phyloP scores from a whole-genome alignment of 768 basidiomycete genomes.

The Pleurotus giganteus region DNA sequence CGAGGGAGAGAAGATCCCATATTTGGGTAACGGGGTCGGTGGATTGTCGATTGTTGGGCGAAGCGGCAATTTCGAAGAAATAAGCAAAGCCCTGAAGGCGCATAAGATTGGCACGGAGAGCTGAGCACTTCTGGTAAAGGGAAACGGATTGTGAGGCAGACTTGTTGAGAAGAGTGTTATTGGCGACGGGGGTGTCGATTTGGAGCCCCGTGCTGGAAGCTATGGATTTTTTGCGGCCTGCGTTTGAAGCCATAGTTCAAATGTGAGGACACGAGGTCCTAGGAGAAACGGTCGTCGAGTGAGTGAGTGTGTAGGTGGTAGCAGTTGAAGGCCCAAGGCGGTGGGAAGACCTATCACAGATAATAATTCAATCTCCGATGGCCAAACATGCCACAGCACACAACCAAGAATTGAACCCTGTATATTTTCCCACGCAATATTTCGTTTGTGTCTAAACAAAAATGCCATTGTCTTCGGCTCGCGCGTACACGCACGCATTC shows the following conservation, averaged over 20 bases:
- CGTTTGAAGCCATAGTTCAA: slow-evolving; percentile 46
- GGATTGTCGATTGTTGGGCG: slow-evolving; percentile 64
- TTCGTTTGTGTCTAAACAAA: slow-evolving; percentile 6
- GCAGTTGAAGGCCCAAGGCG: no score
- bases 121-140: slow-evolving; percentile 89
- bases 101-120: slow-evolving; percentile 72
- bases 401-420: slow-evolving; percentile 4
- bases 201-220: slow-evolving; percentile 60
- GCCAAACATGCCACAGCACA: slow-evolving; percentile 1
- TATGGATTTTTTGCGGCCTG: slow-evolving; percentile 80
- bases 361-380: slow-evolving; percentile 10
- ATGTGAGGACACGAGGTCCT: slow-evolving; percentile 2
- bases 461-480: slow-evolving; percentile 4
- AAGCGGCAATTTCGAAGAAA: slow-evolving; percentile 63
- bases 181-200: slow-evolving; percentile 69
- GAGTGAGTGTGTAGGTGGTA: neutral
- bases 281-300: slow-evolving; percentile 5
- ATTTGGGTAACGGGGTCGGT: slow-evolving; percentile 93
- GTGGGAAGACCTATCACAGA: slow-evolving; percentile 9
- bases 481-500: no score
- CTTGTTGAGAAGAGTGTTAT: slow-evolving; percentile 89
- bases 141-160: slow-evolving; percentile 84
- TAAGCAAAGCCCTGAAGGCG: slow-evolving; percentile 72
- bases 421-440: slow-evolving; percentile 3
- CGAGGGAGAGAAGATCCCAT: slow-evolving; percentile 92